Conservation (phyloP, 2,329 filamentous ascomycete species). For the Sphaerulina vaccinii region DNA sequence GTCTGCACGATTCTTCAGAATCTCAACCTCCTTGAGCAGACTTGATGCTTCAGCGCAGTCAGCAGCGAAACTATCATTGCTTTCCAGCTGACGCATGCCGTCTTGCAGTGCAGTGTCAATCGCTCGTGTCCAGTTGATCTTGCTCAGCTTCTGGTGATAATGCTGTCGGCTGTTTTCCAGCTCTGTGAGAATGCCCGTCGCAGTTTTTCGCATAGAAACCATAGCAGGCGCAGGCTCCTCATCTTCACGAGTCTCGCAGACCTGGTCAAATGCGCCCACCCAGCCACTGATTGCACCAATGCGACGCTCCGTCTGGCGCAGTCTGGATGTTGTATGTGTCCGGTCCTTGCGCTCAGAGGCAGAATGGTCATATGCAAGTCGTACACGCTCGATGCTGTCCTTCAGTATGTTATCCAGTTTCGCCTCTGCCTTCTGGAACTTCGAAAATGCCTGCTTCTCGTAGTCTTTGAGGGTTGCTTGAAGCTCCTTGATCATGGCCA, state of each 20-base stretch:
- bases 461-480: slow-evolving; percentile 89
- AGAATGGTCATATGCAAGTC: slow-evolving; percentile 80
- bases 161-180: slow-evolving; percentile 88
- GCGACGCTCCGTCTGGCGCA: slow-evolving; percentile 78
- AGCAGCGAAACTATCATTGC: slow-evolving; percentile 63
- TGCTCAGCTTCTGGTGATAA: slow-evolving; percentile 78
- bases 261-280: slow-evolving; percentile 85
- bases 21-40: slow-evolving; percentile 77
- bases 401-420: slow-evolving; percentile 74
- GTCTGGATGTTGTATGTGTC: slow-evolving; percentile 73
- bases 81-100: slow-evolving; percentile 73
- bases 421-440: slow-evolving; percentile 86
- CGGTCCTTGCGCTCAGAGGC: slow-evolving; percentile 75
- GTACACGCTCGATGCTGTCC: slow-evolving; percentile 77
- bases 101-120: slow-evolving; percentile 87
- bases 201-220: slow-evolving; percentile 77
- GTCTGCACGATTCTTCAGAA: slow-evolving; percentile 79
- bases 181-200: slow-evolving; percentile 83
- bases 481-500: slow-evolving; percentile 93
- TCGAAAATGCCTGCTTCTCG: slow-evolving; percentile 76
- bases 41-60: slow-evolving; percentile 62
- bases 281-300: slow-evolving; percentile 85
- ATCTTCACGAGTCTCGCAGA: slow-evolving; percentile 70
- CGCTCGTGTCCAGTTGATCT: slow-evolving; percentile 80
- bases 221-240: slow-evolving; percentile 67